A percentile compares a stretch with the other conserved stretches of the same genome.
phyloP scores from a whole-genome alignment of 2,329 filamentous ascomycete genomes.

The Pseudogymnoascus sp. region DNA sequence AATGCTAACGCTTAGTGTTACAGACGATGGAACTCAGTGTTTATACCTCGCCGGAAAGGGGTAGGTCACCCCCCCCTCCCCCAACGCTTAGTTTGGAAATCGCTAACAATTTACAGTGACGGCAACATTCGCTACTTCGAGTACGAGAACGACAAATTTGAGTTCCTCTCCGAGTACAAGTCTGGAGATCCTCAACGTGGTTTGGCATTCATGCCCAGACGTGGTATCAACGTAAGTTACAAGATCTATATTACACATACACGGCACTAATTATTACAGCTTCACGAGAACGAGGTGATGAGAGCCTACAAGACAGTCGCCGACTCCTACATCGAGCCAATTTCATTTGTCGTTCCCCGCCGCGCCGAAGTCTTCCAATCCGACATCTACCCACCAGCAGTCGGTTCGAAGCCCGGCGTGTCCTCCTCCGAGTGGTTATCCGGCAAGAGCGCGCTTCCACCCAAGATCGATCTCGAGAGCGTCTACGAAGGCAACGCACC shows the following conservation, averaged over 20 bases:
- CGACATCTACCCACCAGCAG: constrained; percentile 87
- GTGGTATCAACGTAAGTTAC: constrained; percentile 71
- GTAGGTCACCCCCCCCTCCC: constrained; percentile 41
- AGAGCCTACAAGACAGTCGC: constrained; percentile 96
- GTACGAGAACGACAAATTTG: constrained; percentile 97
- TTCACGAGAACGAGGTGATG: constrained; percentile 94
- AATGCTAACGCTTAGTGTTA: constrained; percentile 17
- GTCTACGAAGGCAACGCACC: constrained; percentile 78
- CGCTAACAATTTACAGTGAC: constrained; percentile 48
- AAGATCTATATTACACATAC: neutral
- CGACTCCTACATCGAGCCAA: constrained; percentile 87
- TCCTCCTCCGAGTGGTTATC: constrained; percentile 74
- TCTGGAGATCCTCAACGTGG: constrained; percentile 92
- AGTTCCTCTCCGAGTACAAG: constrained; percentile 94
- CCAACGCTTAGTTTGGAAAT: neutral
- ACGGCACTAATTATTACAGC: constrained; percentile 34
- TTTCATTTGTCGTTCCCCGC: constrained; percentile 94
- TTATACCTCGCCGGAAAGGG: constrained; percentile 96
- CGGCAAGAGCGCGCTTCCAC: constrained; percentile 74
- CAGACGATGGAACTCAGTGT: constrained; percentile 84
- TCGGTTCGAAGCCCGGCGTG: constrained; percentile 71
- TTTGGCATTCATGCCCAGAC: constrained; percentile 87
- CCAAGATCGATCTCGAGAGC: constrained; percentile 90
- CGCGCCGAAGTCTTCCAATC: constrained; percentile 92
- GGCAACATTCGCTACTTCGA: constrained; percentile 99